phyloP scores from a whole-genome alignment of 495 filamentous ascomycete genomes.

The Lasiosphaeriaceae sp. region DNA sequence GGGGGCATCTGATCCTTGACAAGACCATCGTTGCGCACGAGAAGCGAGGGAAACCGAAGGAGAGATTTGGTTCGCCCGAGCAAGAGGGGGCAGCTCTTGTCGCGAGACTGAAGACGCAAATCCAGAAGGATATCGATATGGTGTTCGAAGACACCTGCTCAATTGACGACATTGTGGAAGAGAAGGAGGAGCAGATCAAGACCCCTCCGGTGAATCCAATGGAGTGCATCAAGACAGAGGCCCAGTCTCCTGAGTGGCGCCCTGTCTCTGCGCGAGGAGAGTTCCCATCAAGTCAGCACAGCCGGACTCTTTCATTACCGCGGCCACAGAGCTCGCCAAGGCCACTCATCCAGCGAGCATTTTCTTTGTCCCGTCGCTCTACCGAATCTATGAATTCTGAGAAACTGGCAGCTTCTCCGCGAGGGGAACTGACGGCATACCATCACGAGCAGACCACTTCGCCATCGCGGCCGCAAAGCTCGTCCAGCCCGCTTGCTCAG shows the following conservation, averaged over 20 bases:
- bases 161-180: conserved; percentile 34
- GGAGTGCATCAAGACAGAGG: conserved; percentile 9
- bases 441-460: neutral
- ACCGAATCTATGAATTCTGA: conserved; percentile 10
- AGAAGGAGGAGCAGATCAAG: conserved; percentile 17
- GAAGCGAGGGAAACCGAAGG: conserved; percentile 15
- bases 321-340: conserved; percentile 10
- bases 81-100: conserved; percentile 23
- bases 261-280: neutral
- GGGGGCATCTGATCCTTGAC: conserved; percentile 43
- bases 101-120: conserved; percentile 31
- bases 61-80: conserved; percentile 17
- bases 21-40: conserved; percentile 43
- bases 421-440: neutral
- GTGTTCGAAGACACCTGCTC: conserved; percentile 44
- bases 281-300: conserved; percentile 8
- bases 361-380: conserved; percentile 17
- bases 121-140: conserved; percentile 41
- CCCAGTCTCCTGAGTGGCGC: conserved; percentile 1
- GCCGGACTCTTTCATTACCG: neutral
- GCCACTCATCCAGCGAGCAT: conserved; percentile 11
- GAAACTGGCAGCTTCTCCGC: neutral
- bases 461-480: neutral
- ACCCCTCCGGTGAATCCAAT: neutral
- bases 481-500: neutral